A percentile compares a stretch with the other conserved stretches of the same genome.
These are phyloP conservation scores for Clonostachys rosea DNA, from an alignment of 2,329 filamentous ascomycete species.

Conservation along the genomic window DNA sequence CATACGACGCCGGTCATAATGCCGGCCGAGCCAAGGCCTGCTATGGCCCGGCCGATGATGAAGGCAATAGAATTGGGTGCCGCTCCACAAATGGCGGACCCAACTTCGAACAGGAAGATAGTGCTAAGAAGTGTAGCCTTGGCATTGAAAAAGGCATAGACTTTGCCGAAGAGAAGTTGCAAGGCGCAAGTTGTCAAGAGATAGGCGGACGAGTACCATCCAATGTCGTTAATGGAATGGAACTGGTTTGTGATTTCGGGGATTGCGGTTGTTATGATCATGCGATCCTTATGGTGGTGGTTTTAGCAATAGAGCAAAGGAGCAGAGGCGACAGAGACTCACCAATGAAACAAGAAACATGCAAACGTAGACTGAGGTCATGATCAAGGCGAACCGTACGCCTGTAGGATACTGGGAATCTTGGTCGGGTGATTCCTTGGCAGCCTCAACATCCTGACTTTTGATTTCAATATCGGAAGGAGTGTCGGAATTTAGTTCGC, in stretches of 20 bases:
- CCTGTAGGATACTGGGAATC: not conserved
- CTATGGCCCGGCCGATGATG: slow-evolving; percentile 25
- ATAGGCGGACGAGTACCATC: slow-evolving; percentile 57
- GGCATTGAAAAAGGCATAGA: slow-evolving; percentile 38
- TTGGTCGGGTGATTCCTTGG: not conserved
- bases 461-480: not conserved
- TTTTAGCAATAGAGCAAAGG: not conserved
- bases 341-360: slow-evolving; percentile 1
- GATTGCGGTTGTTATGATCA: slow-evolving; percentile 34
- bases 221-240: slow-evolving; percentile 49
- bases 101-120: slow-evolving; percentile 13
- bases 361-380: not conserved
- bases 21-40: slow-evolving; percentile 23
- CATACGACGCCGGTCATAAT: slow-evolving; percentile 51
- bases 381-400: not conserved
- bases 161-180: slow-evolving; percentile 43
- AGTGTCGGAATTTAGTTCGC: not conserved
- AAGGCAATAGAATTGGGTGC: slow-evolving; percentile 19
- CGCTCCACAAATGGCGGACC: slow-evolving; percentile 18
- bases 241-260: slow-evolving; percentile 47
- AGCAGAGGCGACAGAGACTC: not conserved
- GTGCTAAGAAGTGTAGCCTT: slow-evolving; percentile 22
- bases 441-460: not conserved
- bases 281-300: slow-evolving; percentile 28
- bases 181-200: slow-evolving; percentile 53